A percentile compares a stretch with the other conserved stretches of the same genome.
Conservation (phyloP, 2,329 filamentous ascomycete species). For the Stagonosporopsis rhizophila region DNA sequence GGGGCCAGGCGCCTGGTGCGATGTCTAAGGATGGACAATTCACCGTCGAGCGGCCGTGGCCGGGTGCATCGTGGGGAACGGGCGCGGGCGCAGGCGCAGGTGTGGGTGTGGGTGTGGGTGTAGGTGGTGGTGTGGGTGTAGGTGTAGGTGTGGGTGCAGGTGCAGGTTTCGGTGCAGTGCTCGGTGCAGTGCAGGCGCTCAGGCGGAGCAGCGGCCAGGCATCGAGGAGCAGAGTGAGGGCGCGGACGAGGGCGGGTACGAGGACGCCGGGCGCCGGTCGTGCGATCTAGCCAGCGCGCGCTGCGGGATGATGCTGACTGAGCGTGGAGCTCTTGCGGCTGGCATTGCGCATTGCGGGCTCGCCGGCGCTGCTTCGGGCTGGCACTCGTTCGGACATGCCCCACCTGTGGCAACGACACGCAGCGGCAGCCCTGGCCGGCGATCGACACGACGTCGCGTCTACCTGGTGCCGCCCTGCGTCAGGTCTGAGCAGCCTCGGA, state of each 20-base stretch:
- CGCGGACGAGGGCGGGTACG: too few relatives aligned
- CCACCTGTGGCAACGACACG: neutral
- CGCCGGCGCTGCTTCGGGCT: too few relatives aligned
- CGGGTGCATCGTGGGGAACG: neutral
- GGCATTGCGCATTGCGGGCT: neutral
- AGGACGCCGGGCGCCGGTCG: neutral
- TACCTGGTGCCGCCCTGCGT: neutral
- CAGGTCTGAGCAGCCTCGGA: neutral
- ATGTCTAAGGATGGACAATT: conserved; percentile 1
- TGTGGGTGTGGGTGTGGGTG: too few relatives aligned
- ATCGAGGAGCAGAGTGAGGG: too few relatives aligned
- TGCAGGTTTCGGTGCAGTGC: too few relatives aligned
- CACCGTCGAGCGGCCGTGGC: neutral
- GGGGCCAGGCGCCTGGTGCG: conserved; percentile 3
- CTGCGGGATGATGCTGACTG: conserved; percentile 20
- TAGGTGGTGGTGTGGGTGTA: too few relatives aligned
- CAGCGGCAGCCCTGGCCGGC: conserved; percentile 1
- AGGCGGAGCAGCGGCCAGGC: neutral
- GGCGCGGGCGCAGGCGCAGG: neutral
- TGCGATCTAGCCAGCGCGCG: neutral
- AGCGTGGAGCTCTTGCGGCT: neutral
- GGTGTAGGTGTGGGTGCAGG: too few relatives aligned
- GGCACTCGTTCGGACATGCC: neutral
- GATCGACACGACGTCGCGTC: conserved; percentile 6
- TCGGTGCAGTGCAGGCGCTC: neutral